A percentile compares a stretch with the other conserved stretches of the same genome.
Evolutionary conservation across 352 stramenopile species (phyloP).

Genomic region (Globisporangium solare): DNA sequence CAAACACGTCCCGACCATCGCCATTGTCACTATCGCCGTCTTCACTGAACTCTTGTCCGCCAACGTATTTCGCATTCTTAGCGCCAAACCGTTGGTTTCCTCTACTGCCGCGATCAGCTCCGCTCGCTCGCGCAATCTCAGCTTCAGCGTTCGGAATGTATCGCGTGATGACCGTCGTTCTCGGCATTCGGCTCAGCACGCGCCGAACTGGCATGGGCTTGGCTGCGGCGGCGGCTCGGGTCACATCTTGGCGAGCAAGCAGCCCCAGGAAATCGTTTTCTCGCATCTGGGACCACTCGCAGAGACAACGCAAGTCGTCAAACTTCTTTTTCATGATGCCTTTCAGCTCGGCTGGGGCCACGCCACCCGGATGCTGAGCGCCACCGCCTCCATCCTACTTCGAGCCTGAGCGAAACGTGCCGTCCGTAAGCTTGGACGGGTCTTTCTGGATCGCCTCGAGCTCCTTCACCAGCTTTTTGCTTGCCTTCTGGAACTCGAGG

Average conservation of each 20-base stretch:
- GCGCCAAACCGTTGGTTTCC: neutral
- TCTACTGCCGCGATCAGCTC: neutral
- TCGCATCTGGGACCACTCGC: conserved; percentile 64
- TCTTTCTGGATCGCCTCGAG: conserved; percentile 41
- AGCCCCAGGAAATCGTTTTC: conserved; percentile 56
- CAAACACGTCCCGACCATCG: conserved; percentile 6
- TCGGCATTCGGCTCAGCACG: conserved; percentile 62
- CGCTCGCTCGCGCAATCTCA: conserved; percentile 7
- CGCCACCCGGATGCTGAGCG: conserved; percentile 7
- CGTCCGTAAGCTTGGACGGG: conserved; percentile 3
- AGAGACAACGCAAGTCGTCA: conserved; percentile 32
- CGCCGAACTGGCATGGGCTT: conserved; percentile 28
- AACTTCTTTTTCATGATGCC: conserved; percentile 40
- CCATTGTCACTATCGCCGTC: neutral
- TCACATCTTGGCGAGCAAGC: conserved; percentile 18
- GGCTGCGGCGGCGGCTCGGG: neutral
- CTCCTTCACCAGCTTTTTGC: conserved; percentile 63
- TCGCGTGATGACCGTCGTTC: conserved; percentile 55
- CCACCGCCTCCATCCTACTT: neutral
- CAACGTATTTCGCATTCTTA: neutral
- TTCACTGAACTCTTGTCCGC: neutral
- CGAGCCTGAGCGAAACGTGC: neutral
- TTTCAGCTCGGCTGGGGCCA: conserved; percentile 26
- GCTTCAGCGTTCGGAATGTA: conserved; percentile 19
- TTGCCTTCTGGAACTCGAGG: conserved; percentile 64